These are phyloP conservation scores for Citrus inodora DNA, from an alignment of 345 rosid species.

Conservation along the genomic window DNA sequence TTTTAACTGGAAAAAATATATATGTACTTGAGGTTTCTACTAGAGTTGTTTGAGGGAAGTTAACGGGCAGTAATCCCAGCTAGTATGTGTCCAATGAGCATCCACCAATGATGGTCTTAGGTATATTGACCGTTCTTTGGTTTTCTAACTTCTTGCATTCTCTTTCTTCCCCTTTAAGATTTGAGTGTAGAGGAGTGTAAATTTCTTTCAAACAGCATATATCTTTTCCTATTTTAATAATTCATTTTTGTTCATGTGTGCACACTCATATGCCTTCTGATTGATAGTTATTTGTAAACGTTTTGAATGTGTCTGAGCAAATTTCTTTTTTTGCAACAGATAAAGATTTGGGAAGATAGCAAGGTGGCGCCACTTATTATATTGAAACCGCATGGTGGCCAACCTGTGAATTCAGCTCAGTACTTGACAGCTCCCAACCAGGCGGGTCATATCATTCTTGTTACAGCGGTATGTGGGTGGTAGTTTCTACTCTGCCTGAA, in stretches of 20 bases:
- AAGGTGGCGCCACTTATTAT: slow-evolving; percentile 62
- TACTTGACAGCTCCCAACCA: slow-evolving; percentile 66
- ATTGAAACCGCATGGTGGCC: slow-evolving; percentile 82
- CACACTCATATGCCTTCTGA: background rate
- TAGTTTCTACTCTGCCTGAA: background rate
- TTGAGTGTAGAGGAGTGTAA: background rate
- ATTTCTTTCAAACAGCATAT: background rate
- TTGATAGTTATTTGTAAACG: background rate
- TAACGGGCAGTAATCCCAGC: background rate
- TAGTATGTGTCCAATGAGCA: background rate
- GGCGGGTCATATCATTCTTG: slow-evolving; percentile 79
- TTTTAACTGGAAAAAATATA: background rate
- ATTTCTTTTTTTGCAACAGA: slow-evolving; percentile 37
- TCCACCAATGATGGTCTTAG: background rate
- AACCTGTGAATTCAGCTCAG: slow-evolving; percentile 67
- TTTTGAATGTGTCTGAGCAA: background rate
- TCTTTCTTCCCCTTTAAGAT: background rate
- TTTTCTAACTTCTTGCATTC: background rate
- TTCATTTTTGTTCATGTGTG: background rate
- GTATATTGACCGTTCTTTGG: background rate
- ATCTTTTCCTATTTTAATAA: background rate
- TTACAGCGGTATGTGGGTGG: slow-evolving; percentile 64
- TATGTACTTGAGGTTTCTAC: background rate
- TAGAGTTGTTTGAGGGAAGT: background rate
- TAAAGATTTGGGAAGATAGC: slow-evolving; percentile 91